Base-by-base conservation (phyloP, 129 eudicot genomes). In the Oenanthe sinensis region DNA sequence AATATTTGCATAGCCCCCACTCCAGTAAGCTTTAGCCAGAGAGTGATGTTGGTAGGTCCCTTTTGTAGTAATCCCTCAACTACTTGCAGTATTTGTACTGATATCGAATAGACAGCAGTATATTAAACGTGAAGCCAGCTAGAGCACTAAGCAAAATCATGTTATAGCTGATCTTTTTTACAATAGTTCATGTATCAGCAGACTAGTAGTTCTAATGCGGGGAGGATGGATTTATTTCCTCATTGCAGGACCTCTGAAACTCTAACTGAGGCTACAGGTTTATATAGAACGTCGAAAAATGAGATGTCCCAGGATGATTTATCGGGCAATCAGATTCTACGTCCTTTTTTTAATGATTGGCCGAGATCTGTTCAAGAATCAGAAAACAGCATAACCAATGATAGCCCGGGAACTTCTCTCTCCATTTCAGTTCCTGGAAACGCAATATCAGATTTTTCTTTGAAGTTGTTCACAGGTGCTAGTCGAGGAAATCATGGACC, bases 271-370 rank as follows among this genome's bases (percentile, higher is more conserved):
- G 81, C 74, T 65, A 84, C 82, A 79, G 74, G 74, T 65, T 60
- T 76, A 30, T 85, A 75, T 76, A 80, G 82, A 80, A 70, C 80
- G 60, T 86, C 75, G 3, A 24, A 43, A 28, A 78, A 50, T 36
- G 84, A 78, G 37, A 30, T 79, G 67, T 68, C 85, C 0, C 80
- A 75, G 50, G 80, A 81, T 22, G 82, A 50, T 40, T 80, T 84
- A 50, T 82, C 91, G 58, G 78, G 79, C 33, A 87, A 75, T n/a
- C 85, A 79, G 75, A 80, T 84, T 26, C 90, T 94, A 6, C 87
- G 96, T 12, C 96, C 81, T 2, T 94, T 94, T 83, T 94, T 94
- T 46, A 86, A 91, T 30, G 98, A 91, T 55, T 91, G 93, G 98
- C 96, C 98, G 8, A 67, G 84, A 81, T 78, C 86, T 1, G 81